Base-by-base conservation (phyloP, 768 basidiomycete genomes). In the Podaxis mareebaensis region DNA sequence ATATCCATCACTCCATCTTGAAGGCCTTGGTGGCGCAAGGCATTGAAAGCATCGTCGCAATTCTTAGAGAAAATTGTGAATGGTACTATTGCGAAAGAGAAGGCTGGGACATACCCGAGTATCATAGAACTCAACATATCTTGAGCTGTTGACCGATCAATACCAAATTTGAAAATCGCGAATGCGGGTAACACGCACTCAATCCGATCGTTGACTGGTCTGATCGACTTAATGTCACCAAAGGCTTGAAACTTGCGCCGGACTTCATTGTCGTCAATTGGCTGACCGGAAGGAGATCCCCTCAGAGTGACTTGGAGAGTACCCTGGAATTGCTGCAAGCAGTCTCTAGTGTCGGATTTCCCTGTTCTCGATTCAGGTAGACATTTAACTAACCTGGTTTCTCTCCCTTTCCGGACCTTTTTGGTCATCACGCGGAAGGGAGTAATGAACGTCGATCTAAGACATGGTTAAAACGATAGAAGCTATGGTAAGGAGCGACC, bases 371-470 rank as follows among this genome's bases (percentile, higher is more conserved):
- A 44, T 7, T 28, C 33, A 17, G n/a, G 42, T 24, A 42, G n/a
- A 57, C 24, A 33, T 7, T n/a, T 20, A 17, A 66, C 72, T 75
- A 71, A 90, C 94, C 77, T 96, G 94, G 72, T 92, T 93, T 75
- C 90, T 95, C 58, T 96, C 95, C 53, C 81, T 77, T 53, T 89
- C 82, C 66, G 82, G 87, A 60, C 84, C 85, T 70, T 82, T 83
- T 68, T 91, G 86, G 60, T 97, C 93, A 68, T 92, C 93, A 65
- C 93, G 88, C 11, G 97, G 97, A 30, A 99, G 78, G 28, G 95
- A 96, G 78, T 95, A 99, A 74, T 99, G 97, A 0, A 99, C 96
- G 78, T 99, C 97, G 73, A 99, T 99, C 96, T 97, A 71, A 48
- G 59, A 12, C 53, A 67, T 8, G 42, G 51, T 44, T 22, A 22